Base-by-base conservation (phyloP, 805 yeast species). In the Yamadazyma kitorensis region DNA sequence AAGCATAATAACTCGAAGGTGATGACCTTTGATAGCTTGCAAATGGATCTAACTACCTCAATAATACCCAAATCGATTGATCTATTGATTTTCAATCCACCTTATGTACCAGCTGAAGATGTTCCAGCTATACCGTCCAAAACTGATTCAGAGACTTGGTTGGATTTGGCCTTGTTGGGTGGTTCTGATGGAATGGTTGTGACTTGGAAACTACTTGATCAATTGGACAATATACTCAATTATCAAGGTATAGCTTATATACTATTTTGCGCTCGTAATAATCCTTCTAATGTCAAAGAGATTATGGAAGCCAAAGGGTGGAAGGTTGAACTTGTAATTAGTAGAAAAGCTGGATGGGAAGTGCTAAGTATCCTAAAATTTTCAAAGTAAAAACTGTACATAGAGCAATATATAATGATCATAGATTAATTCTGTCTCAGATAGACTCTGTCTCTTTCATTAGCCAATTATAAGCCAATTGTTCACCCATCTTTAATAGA, bases 341-440 rank as follows among this genome's bases (percentile, higher is more conserved):
- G 70, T 27, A 69, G 97, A 35, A 86, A 85, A 49, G 96, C 96
- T 1, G 98, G 98, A 0, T 88, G 98, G 96, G 98, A 93, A 58
- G 91, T 83, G 8, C 64, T 93, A 23, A 76, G 86, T 36, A 82
- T 91, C 6, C 78, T 82, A 59, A 70, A 79, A 43, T 86, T 89
- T 33, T 16, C 28, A 12, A 28, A 16, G n/a, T n/a, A 23, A 10
- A 29, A 27, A 11, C 31, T 22, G 5, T 27, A 27, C 18, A 9
- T 6, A 13, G 7, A 26, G 15, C 6, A 12, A 25, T 6, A n/a
- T 25, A 22, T 27, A 27, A 17, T 17, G 23, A 8, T 27, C 16
- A 6, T 27, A 22, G 16, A 27, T 27, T 17, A 27, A 17, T 17
- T 8, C 6, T 7, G 16, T 12, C 18, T 25, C 35, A 44, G 16